Base-by-base conservation (phyloP, 2,329 filamentous ascomycete genomes). In the Aaosphaeria pasadenensis region DNA sequence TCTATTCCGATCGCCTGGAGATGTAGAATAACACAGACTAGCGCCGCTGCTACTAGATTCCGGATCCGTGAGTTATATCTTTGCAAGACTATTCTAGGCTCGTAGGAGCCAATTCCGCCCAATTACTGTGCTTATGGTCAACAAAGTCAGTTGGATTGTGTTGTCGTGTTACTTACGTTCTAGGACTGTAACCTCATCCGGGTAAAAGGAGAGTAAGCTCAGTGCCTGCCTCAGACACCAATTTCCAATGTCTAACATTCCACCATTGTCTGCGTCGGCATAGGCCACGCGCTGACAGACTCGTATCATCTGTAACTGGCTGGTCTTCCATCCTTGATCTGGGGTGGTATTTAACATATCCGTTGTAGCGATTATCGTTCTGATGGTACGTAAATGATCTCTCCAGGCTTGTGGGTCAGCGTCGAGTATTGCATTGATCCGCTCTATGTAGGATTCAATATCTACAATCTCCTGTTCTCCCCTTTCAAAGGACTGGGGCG, bases 201-300 rank as follows among this genome's bases (percentile, higher is more conserved):
- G 69, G 43, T 77, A 71, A 31, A 70, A 60, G 46, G 74, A 67
- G 6, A 77, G 62, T 7, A 81, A 58, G 31, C 64, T 59, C 30
- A 80, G 63, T 69, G 74, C 76, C 45, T 77, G 71, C 39, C 69
- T 63, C 47, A 79, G 66, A 51, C 77, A 79, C 74, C 77, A 81
- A 9, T 74, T 67, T 6, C 73, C 71, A 45, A 81, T 65, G 54
- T 79, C 77, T 36, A 52, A 52, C 9, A 79, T 66, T 30, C 64
- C 66, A 28, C 74, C 76, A 42, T 59, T 67, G 54, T 80, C 78
- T 11, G 72, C 62, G 47, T 81, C 77, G 39, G 72, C 66, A 55
- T 74, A 79, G 7, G 77, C 77, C 48, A 79, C 72, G 38, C 71
- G 67, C 53, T 82, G 79, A 31, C 81, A 68, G 5, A 71, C 68